Evolutionary conservation across 225 moss, liverwort and hornwort genomes (phyloP), one percentile per base, ranked within the genome.

Genomic region (Sphagnum contortum): DNA sequence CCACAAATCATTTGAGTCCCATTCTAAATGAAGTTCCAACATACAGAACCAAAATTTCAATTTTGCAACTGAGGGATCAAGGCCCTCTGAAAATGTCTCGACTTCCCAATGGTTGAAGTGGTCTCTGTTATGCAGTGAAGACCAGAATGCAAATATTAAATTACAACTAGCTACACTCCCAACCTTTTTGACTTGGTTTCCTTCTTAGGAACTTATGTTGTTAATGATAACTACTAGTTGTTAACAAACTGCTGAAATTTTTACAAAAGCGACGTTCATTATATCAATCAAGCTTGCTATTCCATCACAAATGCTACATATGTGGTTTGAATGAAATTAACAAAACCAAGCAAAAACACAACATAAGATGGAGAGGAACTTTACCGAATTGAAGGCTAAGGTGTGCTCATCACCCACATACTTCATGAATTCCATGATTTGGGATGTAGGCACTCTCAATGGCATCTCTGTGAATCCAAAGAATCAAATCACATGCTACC

Each of bases 361-460:
- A 45, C 10, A 49, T 46, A 46, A 44, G 59, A 49, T 5, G 11
- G 6, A 48, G 2, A 12, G 46, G 3, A 4, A 47, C 51, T 60
- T 12, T 82, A 91, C 85, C 69, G 89, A 82, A 50, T 89, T 92
- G 63, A 85, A 81, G 50, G 84, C 77, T 67, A 87, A 49, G 11
- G 79, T 79, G 44, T 75, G 80, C 57, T 85, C 77, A 75, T 85
- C 90, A 46, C 94, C 88, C 9, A 82, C 84, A 62, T 81, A 94
- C 64, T 74, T 75, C 77, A 88, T 70, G 69, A 94, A 90, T 61
- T 88, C 84, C 63, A 94, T 9, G 10, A 90, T 78, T 61, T 94
- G 76, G 44, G 77, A 73, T 47, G 75, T 79, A 48, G 79, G 65
- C 65, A 93, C 76, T 54, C 65, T 69, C 71, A 88, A 12, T 6